Conservation (phyloP, 2,329 filamentous ascomycete species). For the Coniochaeta prunicola region DNA sequence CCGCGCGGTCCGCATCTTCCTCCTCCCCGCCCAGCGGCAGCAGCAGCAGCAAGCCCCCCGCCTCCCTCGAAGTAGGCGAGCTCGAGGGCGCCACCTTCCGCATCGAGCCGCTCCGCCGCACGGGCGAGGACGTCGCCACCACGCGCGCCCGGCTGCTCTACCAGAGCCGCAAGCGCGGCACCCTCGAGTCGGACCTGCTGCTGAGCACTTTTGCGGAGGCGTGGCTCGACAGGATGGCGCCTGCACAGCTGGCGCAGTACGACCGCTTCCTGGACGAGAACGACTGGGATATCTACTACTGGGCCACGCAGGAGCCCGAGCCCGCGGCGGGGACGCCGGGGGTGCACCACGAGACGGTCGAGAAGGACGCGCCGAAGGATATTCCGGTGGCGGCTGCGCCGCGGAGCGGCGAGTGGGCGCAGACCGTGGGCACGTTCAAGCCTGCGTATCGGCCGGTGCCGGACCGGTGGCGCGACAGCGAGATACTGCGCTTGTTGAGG, state of each 20-base stretch:
- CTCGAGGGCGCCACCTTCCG: slow-evolving; percentile 80
- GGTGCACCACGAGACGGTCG: slow-evolving; percentile 13
- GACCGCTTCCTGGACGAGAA: slow-evolving; percentile 96
- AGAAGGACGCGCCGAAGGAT: slow-evolving; percentile 10
- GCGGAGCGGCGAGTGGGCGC: slow-evolving; percentile 79
- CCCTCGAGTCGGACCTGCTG: slow-evolving; percentile 89
- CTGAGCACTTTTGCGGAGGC: slow-evolving; percentile 89
- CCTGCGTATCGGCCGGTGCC: slow-evolving; percentile 91
- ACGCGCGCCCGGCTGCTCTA: slow-evolving; percentile 83
- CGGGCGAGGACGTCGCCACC: slow-evolving; percentile 76
- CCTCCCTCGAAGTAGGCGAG: slow-evolving; percentile 78
- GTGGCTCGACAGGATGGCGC: slow-evolving; percentile 68
- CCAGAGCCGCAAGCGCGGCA: slow-evolving; percentile 94
- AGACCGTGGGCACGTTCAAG: slow-evolving; percentile 91
- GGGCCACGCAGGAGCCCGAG: slow-evolving; percentile 78
- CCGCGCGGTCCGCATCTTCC: background rate
- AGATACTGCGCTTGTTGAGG: slow-evolving; percentile 69
- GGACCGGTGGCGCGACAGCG: slow-evolving; percentile 72
- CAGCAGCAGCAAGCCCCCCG: background rate
- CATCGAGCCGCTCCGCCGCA: slow-evolving; percentile 80
- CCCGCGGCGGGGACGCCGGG: slow-evolving; percentile 17
- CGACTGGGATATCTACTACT: slow-evolving; percentile 99
- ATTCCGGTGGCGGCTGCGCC: slow-evolving; percentile 16
- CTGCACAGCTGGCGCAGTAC: slow-evolving; percentile 70
- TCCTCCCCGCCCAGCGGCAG: slow-evolving; percentile 15